phyloP scores from a whole-genome alignment of 2,329 filamentous ascomycete genomes.

The Arthrocladium fulminans region DNA sequence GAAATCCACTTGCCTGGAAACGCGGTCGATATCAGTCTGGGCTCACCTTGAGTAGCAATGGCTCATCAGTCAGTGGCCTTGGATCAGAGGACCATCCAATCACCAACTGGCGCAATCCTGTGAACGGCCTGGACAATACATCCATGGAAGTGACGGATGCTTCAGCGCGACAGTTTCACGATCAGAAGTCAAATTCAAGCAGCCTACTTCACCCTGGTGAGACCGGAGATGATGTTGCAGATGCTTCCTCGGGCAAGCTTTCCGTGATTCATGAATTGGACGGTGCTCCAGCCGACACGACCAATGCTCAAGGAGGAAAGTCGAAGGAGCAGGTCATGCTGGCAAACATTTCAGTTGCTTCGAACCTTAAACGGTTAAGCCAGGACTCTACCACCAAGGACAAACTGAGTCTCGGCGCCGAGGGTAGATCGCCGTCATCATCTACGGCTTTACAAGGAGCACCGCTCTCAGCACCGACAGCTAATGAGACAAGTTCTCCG shows the following conservation, averaged over 20 bases:
- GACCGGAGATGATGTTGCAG: neutral
- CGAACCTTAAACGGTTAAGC: too few species aligned
- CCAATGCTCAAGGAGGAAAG: neutral
- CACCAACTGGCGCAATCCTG: neutral
- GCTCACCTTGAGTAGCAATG: neutral
- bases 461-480: neutral
- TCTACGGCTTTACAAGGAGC: neutral
- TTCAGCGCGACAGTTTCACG: neutral
- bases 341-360: too few species aligned
- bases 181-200: neutral
- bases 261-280: slow-evolving; percentile 8
- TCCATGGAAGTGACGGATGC: neutral
- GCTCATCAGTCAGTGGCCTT: neutral
- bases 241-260: neutral
- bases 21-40: neutral
- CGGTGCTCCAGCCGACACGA: neutral
- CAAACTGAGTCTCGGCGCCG: too few species aligned
- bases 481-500: too few species aligned
- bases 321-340: neutral
- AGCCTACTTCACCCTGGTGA: neutral
- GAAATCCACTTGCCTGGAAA: neutral
- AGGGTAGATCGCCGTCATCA: neutral
- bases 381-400: too few species aligned
- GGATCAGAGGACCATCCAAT: neutral
- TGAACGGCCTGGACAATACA: neutral